Base-by-base conservation (phyloP, 1,139 yeast genomes). In the Zygosaccharomyces sapae region DNA sequence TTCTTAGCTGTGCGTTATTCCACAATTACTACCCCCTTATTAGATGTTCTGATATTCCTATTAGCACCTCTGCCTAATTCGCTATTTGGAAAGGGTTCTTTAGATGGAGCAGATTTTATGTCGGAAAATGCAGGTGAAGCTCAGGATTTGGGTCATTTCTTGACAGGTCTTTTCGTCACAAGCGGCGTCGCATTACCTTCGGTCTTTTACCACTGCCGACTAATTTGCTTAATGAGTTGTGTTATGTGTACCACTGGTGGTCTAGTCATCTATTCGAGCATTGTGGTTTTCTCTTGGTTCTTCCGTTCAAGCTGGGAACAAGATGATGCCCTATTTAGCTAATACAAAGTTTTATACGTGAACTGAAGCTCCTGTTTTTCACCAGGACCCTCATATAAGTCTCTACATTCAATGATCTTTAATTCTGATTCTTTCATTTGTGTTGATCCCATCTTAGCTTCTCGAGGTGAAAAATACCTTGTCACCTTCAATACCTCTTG, bases 191-290 rank as follows among this genome's bases (percentile, higher is more conserved):
- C 81, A 7, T 69, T 84, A 45, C 92, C 94, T 1, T 56, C 81
- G 38, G 80, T 82, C 5, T 73, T 85, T 37, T 80, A 74, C 63
- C 90, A 83, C 62, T 75, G 80, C 43, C 66, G 71, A 22, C 63
- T 83, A 47, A 81, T 84, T 33, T 74, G 73, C 16, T 61, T 79
- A 25, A 78, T 81, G 35, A 80, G 87, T 24, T 73, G 79, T 61
- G 53, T 80, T 6, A 79, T 84, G 83, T 80, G 89, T 69, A 73
- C 80, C 38, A 51, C 72, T 25, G 94, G 94, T 19, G 94, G 94
- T 18, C 66, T 81, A 52, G 74, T 83, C 44, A 84, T 85, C n/a
- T 85, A 85, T 62, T 65, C 75, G 8, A 85, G 85, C 55, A 83
- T 85, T 38, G 80, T 83, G 10, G 75, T 81, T 29, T 85, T 84